Evolutionary conservation across 768 basidiomycete species (phyloP).

Genomic region (Rhodotorula paludigena): DNA sequence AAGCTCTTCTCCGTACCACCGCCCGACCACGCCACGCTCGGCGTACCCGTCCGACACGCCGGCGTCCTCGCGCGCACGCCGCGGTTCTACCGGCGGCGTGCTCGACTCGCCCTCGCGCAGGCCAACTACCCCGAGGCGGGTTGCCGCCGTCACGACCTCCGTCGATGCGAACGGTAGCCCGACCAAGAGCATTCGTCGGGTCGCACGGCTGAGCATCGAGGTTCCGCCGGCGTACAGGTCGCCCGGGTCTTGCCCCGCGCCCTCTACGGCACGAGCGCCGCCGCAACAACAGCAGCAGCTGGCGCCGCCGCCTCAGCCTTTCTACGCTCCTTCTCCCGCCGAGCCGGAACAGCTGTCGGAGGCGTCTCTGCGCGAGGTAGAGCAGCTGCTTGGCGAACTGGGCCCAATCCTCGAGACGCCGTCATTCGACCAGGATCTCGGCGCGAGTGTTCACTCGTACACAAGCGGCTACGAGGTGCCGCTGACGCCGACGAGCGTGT

Average conservation of each 20-base stretch:
- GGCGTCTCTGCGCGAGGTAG: conserved; percentile 20
- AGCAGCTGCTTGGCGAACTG: conserved; percentile 23
- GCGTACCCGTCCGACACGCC: conserved; percentile 2
- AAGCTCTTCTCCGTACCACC: conserved; percentile 17
- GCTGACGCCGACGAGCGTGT: conserved; percentile 10
- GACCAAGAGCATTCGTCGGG: conserved; percentile 10
- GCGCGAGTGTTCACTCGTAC: too few relatives aligned
- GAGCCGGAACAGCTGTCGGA: conserved; percentile 8
- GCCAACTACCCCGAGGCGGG: background rate
- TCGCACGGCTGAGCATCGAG: conserved; percentile 11
- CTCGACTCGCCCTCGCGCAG: background rate
- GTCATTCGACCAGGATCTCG: background rate
- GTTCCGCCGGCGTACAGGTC: conserved; percentile 6
- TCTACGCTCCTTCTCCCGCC: too few relatives aligned
- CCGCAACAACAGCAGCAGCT: background rate
- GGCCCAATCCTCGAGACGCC: conserved; percentile 14
- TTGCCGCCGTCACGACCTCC: background rate
- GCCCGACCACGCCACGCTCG: conserved; percentile 1
- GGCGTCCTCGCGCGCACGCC: background rate
- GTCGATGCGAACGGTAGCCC: conserved; percentile 8
- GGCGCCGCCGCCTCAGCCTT: too few relatives aligned
- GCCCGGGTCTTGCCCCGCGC: background rate
- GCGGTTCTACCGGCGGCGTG: conserved; percentile 1
- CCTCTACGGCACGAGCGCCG: background rate
- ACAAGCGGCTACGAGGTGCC: background rate